Evolutionary conservation across 805 yeast species (phyloP).

Genomic region (Nakazawaea sp.): DNA sequence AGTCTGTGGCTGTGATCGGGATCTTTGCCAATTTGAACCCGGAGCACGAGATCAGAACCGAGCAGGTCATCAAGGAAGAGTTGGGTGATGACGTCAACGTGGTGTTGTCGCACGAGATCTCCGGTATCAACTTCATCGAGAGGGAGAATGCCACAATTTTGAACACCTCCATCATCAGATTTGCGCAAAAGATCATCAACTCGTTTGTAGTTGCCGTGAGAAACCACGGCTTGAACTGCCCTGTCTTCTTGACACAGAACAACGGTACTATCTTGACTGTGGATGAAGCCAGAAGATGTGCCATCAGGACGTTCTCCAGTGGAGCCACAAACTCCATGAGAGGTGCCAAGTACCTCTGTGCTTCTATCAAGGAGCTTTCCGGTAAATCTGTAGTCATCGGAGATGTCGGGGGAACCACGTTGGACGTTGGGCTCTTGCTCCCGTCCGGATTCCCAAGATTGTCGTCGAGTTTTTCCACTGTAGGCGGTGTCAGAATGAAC

Average conservation of each 20-base stretch:
- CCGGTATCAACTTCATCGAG: conserved; percentile 37
- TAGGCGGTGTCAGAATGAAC: conserved; percentile 45
- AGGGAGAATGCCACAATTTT: conserved; percentile 42
- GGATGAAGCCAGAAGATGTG: conserved; percentile 30
- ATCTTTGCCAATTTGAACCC: conserved; percentile 33
- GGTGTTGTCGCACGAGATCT: conserved; percentile 32
- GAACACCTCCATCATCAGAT: conserved; percentile 36
- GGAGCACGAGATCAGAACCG: conserved; percentile 31
- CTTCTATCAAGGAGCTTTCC: conserved; percentile 14
- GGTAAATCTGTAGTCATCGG: conserved; percentile 28
- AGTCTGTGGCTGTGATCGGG: conserved; percentile 32
- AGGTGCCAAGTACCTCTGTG: conserved; percentile 39
- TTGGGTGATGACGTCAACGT: conserved; percentile 21
- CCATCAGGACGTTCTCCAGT: conserved; percentile 39
- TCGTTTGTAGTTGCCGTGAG: conserved; percentile 33
- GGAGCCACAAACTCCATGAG: conserved; percentile 44
- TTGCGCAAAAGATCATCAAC: conserved; percentile 33
- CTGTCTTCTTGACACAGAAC: conserved; percentile 36
- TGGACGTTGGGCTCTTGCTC: conserved; percentile 38
- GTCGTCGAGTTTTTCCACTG: conserved; percentile 31
- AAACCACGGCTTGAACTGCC: conserved; percentile 27
- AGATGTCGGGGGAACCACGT: conserved; percentile 46
- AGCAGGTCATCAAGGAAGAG: conserved; percentile 24
- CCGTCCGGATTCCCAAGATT: conserved; percentile 42
- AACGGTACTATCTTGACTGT: conserved; percentile 40